Evolutionary conservation across 495 filamentous ascomycete genomes (phyloP).

Genomic region (Recurvomyces mirabilis): DNA sequence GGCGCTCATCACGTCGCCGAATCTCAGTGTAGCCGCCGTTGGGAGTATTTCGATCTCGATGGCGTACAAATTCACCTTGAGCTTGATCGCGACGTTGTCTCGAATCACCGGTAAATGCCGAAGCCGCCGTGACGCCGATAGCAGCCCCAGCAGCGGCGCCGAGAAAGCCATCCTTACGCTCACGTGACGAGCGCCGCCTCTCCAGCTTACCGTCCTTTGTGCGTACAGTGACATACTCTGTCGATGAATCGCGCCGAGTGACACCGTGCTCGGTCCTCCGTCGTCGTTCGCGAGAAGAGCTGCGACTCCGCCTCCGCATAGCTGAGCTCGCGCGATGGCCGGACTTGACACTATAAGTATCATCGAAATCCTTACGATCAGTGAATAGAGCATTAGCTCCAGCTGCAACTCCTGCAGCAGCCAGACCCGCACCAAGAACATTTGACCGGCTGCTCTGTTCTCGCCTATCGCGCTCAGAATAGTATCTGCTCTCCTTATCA

Average conservation of each 20-base stretch:
- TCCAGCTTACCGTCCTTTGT: slow-evolving; percentile 15
- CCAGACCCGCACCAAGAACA: slow-evolving; percentile 42
- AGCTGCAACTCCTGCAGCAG: slow-evolving; percentile 31
- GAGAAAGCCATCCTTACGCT: slow-evolving; percentile 32
- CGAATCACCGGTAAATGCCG: slow-evolving; percentile 3
- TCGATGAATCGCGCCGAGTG: neutral
- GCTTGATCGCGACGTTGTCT: slow-evolving; percentile 1
- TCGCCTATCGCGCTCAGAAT: slow-evolving; percentile 41
- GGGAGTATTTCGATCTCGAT: neutral
- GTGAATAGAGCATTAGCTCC: slow-evolving; percentile 13
- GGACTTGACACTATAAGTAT: slow-evolving; percentile 47
- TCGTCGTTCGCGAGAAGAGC: slow-evolving; percentile 13
- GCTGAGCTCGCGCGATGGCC: slow-evolving; percentile 37
- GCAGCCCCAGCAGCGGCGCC: slow-evolving; percentile 33
- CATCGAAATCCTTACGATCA: slow-evolving; percentile 39
- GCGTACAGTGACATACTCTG: slow-evolving; percentile 12
- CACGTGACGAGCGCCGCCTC: slow-evolving; percentile 29
- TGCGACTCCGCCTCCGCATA: slow-evolving; percentile 21
- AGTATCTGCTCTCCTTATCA: slow-evolving; percentile 48
- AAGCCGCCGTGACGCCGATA: slow-evolving; percentile 32
- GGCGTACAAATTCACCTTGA: slow-evolving; percentile 8
- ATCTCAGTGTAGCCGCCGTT: neutral
- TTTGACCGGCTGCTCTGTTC: slow-evolving; percentile 33
- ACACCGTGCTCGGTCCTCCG: slow-evolving; percentile 4
- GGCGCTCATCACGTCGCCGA: neutral